phyloP scores from a whole-genome alignment of 305 asterid genomes.

The Euphrasia arctica region DNA sequence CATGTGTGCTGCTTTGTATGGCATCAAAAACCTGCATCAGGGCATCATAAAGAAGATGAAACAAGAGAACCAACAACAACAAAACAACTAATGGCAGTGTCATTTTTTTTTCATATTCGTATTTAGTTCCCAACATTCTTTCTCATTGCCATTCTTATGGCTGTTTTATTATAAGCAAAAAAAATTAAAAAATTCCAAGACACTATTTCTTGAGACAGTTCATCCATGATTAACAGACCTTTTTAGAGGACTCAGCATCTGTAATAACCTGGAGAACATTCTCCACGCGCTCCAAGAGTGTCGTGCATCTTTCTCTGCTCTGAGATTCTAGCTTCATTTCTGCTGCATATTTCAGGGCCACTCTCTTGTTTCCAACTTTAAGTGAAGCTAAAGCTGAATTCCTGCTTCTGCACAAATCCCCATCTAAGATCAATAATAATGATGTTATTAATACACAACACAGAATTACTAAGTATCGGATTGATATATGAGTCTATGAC shows the following conservation, averaged over 20 bases:
- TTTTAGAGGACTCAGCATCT: constrained; percentile 75
- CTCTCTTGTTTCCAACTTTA: constrained; percentile 50
- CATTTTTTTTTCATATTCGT: background rate
- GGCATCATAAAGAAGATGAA: constrained; percentile 18
- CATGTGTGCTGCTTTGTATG: constrained; percentile 56
- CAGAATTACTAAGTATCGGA: background rate
- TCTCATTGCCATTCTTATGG: background rate
- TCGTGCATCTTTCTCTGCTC: constrained; percentile 67
- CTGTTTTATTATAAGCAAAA: background rate
- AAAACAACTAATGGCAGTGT: background rate
- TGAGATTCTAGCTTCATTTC: constrained; percentile 62
- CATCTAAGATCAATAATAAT: constrained; percentile 15
- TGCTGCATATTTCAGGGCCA: constrained; percentile 62
- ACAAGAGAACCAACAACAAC: constrained; percentile 2
- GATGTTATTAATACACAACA: background rate
- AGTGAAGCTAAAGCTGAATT: constrained; percentile 54
- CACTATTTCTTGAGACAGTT: constrained; percentile 6
- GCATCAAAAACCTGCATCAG: constrained; percentile 68
- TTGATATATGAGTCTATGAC: background rate
- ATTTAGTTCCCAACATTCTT: background rate
- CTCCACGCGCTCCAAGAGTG: constrained; percentile 70
- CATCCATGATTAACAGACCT: constrained; percentile 41
- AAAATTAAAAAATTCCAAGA: background rate
- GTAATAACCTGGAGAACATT: constrained; percentile 59
- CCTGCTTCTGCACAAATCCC: constrained; percentile 51